A percentile compares a stretch with the other conserved stretches of the same genome.
These are phyloP conservation scores for Gastrolobium bilobum DNA, from an alignment of 306 rosid species.

Conservation along the genomic window DNA sequence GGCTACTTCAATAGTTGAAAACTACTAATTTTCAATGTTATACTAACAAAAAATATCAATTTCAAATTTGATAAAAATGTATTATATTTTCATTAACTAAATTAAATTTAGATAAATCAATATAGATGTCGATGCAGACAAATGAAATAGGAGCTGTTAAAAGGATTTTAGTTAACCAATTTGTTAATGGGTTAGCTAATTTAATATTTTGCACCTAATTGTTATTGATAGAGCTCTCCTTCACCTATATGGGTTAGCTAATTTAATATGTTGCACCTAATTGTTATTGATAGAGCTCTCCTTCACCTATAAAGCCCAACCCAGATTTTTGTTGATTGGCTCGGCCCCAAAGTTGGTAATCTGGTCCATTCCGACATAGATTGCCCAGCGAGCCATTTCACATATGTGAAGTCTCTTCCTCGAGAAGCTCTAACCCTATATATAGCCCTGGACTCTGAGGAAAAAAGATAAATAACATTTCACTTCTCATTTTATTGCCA, in stretches of 20 bases:
- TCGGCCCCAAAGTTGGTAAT: not conserved
- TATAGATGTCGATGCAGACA: not conserved
- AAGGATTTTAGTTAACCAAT: not conserved
- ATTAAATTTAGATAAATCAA: not conserved
- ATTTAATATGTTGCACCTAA: not conserved
- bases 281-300: conserved; percentile 58
- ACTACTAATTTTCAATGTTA: not conserved
- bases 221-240: conserved; percentile 56
- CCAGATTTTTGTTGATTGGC: not conserved
- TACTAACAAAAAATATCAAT: not conserved
- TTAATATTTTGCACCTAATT: conserved; percentile 11
- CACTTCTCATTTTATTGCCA: not conserved
- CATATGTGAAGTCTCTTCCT: not conserved
- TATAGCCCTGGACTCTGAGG: not conserved
- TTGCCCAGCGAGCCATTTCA: not conserved
- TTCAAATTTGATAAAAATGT: not conserved
- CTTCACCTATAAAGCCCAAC: conserved; percentile 34
- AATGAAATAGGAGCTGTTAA: not conserved
- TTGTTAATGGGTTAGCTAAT: not conserved
- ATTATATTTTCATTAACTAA: not conserved
- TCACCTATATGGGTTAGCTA: too few relatives aligned
- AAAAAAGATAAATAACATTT: not conserved
- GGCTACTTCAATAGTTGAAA: not conserved
- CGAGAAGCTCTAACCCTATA: not conserved
- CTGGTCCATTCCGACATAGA: not conserved